Evolutionary conservation across 352 stramenopile species (phyloP), one percentile per base, ranked within the genome.

Genomic region (Globisporangium viniferum): DNA sequence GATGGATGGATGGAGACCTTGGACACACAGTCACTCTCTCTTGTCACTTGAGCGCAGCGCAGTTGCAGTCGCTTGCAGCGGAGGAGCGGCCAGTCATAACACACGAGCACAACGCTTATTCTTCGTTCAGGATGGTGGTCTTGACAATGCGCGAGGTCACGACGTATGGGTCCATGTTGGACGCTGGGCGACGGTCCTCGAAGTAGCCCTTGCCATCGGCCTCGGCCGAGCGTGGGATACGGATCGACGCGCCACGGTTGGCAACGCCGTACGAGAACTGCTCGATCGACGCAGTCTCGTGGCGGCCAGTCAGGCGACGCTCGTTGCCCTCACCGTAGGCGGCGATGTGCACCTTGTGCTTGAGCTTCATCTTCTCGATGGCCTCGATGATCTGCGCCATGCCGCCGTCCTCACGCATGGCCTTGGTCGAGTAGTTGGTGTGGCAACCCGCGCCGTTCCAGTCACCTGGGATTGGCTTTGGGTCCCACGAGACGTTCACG

Each of bases 131-230:
- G 64, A 98, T 90, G 63, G 97, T 98, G 60, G 96, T 99, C 79
- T 97, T 90, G 86, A 99, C 94, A 73, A 99, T 98, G 79, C 97
- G 98, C 72, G 86, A 73, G 8, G 94, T 99, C 15, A 99, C 97
- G 59, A 99, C 81, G 84, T 99, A 99, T 63, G 97, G 97, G 88
- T 99, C 97, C 84, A 97, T 97, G 88, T 99, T 99, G 75, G 97
- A 99, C 53, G 95, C 90, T 44, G 97, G 97, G 68, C 97, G 91
- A 73, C 97, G 92, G 81, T 99, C 97, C 82, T 99, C 97, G 74
- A 95, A 94, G 86, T 96, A 95, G 71, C 89, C 89, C 80, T 98
- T 98, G 69, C 90, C 89, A 41, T 98, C 91, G 22, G 81, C 81
- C 73, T 97, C 85, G 12, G 93, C 96, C 59, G 88, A 72, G 67